Evolutionary conservation across 768 basidiomycete genomes (phyloP).

Genomic region (Lactarius tabidus): DNA sequence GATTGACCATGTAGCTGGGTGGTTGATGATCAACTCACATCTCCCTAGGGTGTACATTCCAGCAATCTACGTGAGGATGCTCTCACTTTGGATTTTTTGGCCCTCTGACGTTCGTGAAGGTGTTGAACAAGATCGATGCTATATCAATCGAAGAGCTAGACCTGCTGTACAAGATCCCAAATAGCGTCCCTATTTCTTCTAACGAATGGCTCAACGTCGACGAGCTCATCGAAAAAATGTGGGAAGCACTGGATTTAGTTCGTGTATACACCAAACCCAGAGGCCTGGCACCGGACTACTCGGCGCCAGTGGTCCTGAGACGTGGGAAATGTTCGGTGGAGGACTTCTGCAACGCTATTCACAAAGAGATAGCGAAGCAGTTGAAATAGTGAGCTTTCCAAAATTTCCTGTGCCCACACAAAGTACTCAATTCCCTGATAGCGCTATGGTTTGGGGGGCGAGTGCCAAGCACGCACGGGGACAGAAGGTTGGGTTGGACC

Average conservation of each 20-base stretch:
- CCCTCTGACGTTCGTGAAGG: constrained; percentile 37
- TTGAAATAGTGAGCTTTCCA: constrained; percentile 78
- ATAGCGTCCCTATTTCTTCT: constrained; percentile 92
- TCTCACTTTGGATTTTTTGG: not conserved
- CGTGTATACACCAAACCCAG: constrained; percentile 97
- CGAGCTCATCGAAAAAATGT: constrained; percentile 90
- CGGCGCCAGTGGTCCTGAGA: constrained; percentile 81
- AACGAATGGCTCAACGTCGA: constrained; percentile 96
- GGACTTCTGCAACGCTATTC: constrained; percentile 90
- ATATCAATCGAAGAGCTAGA: constrained; percentile 98
- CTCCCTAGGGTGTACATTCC: constrained; percentile 81
- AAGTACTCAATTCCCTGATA: constrained; percentile 30
- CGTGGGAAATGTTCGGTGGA: constrained; percentile 63
- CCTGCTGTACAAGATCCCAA: constrained; percentile 91
- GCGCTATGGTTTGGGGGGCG: constrained; percentile 91
- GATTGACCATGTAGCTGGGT: not conserved
- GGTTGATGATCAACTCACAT: not conserved
- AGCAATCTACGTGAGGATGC: constrained; percentile 68
- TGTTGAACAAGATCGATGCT: constrained; percentile 94
- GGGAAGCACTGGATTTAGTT: constrained; percentile 87
- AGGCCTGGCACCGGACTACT: constrained; percentile 87
- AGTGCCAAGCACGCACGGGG: constrained; percentile 97
- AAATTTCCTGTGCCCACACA: not conserved
- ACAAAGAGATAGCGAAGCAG: constrained; percentile 96
- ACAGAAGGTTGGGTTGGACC: constrained; percentile 91